Base-by-base conservation (phyloP, 192 early-diverging fungal genomes). In the Lobosporangium transversale region DNA sequence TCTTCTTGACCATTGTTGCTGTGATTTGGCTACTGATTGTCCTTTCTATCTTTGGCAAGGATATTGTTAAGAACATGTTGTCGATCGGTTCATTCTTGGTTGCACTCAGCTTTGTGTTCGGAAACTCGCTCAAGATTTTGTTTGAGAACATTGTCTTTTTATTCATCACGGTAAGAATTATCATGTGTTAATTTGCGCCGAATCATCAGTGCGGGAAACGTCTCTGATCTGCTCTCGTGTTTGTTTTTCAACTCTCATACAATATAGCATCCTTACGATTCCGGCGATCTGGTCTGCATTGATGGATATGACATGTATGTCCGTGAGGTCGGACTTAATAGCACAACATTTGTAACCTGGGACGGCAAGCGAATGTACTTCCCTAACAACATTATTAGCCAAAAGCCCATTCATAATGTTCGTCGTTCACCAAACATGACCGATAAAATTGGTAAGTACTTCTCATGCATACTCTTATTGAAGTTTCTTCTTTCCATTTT, bases 71-170 rank as follows among this genome's bases (percentile, higher is more conserved):
- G 63, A 75, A 75, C 35, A 75, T 75, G 63, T 23, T 75, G 44
- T 75, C 79, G 42, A 71, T 71, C 33, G 79, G 79, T 45, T 80
- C 79, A 10, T 67, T 80, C 37, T 59, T 96, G 62, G 68, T 94
- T 26, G 92, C 89, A 1, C 87, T 91, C 70, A 91, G 88, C 68
- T 96, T 96, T 83, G 84, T 95, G 35, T 94, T 95, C 83, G 95
- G 95, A 54, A 85, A 81, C 53, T 86, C 89, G 42, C 89, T 92
- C 57, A 92, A 92, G 67, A 91, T 88, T n/a, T 69, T 88, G 24
- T 93, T 97, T 78, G 92, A 97, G 73, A 88, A 86, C 51, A 86
- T 95, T 40, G 87, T 97, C 49, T 97, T 95, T 64, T 69, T 95
- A 47, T 97, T 97, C 84, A 85, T 93, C 52, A 75, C 71, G 1